Evolutionary conservation across 148 eudicot genomes (phyloP).

Genomic region (Drosera capensis): DNA sequence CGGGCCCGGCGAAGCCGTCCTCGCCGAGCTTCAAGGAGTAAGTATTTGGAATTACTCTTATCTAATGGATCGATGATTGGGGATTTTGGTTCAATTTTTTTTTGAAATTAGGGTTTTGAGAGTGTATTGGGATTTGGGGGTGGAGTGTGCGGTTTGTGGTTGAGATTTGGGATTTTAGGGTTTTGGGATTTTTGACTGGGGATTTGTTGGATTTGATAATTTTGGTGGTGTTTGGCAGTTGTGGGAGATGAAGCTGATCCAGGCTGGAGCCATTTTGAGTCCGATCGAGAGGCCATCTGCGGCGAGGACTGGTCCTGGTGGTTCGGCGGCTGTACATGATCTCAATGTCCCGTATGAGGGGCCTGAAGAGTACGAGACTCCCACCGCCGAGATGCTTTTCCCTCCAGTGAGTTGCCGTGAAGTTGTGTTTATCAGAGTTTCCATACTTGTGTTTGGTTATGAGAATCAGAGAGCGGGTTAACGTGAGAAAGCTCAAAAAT

Average conservation of each 20-base stretch:
- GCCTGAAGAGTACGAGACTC: constrained; percentile 82
- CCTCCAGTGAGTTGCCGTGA: constrained; percentile 45
- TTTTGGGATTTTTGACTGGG: constrained; percentile 16
- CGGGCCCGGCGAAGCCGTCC: constrained; percentile 64
- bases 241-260: constrained; percentile 86
- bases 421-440: no score
- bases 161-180: constrained; percentile 10
- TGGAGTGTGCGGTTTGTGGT: background rate
- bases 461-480: no score
- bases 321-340: constrained; percentile 65
- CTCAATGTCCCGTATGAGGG: constrained; percentile 91
- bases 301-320: constrained; percentile 28
- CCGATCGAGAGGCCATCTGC: constrained; percentile 48
- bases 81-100: background rate
- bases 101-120: constrained; percentile 13
- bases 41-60: background rate
- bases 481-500: no score
- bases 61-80: background rate
- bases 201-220: constrained; percentile 4
- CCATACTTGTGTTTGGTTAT: no score
- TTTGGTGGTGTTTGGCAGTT: constrained; percentile 21
- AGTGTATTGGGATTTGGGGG: constrained; percentile 3
- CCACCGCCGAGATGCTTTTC: constrained; percentile 84
- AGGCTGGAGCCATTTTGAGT: constrained; percentile 59
- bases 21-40: constrained; percentile 67